Evolutionary conservation across 371 early-diverging fungal genomes (phyloP), one percentile per base, ranked within the genome.

Genomic region (Zychaea mexicana): DNA sequence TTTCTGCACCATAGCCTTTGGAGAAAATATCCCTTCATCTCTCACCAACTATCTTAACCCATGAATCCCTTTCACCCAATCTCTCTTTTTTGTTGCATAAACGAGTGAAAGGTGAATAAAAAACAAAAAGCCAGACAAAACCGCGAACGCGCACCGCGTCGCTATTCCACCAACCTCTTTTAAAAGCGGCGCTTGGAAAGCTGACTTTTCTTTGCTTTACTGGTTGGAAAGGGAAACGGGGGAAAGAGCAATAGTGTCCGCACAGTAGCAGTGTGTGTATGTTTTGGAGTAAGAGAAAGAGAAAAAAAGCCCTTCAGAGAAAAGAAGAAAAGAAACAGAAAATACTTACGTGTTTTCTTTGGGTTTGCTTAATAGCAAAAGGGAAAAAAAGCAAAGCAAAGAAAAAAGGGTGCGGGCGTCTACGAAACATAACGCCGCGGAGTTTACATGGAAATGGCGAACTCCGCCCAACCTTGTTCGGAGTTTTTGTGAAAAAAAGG

Each of bases 141-240:
- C 15, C n/a, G n/a, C n/a, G n/a, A 42, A 12, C n/a, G 13, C n/a
- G 7, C 7, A 7, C 42, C 0, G 15, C n/a, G 46, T 46, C n/a
- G 9, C 17, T n/a, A 10, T 46, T 46, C n/a, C 15, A 46, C 9
- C 6, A 13, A 13, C 17, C 46, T n/a, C 46, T 46, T 13, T 19
- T 24, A 22, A 49, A 22, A 49, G 49, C 49, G 49, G 49, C 49
- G 49, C 49, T 49, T 49, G 49, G 49, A 49, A 49, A 49, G 49
- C 49, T 49, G 49, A 49, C 49, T 49, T 49, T 49, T 47, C 24
- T 49, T 49, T 15, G 10, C 8, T 36, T 1, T 42, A n/a, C n/a
- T n/a, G 42, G 9, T 46, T 46, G 46, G 3, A 17, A 12, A 42
- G n/a, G 3, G 42, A 42, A 42, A 36, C 36, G 36, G 10, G 15